phyloP scores from a whole-genome alignment of 1,284 basidiomycete genomes.

The Ganoderma multipileum region DNA sequence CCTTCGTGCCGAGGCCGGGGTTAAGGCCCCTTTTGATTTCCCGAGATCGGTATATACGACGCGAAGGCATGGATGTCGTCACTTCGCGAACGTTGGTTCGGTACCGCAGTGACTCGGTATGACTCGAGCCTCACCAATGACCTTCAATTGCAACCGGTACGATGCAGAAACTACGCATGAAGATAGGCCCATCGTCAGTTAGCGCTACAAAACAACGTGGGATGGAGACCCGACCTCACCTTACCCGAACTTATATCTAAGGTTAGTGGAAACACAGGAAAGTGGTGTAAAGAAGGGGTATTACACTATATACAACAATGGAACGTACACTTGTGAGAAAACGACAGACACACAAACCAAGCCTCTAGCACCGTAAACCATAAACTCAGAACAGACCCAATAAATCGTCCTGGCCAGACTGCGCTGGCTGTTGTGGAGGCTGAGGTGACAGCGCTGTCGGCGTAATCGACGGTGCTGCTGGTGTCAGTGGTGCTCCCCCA shows the following conservation, averaged over 20 bases:
- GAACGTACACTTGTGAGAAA: constrained; percentile 1
- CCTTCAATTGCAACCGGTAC: not conserved
- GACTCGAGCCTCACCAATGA: not conserved
- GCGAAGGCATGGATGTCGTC: not conserved
- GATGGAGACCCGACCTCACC: not conserved
- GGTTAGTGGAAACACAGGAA: not conserved
- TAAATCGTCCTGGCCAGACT: constrained; percentile 51
- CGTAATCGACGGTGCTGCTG: constrained; percentile 27
- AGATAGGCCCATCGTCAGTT: not conserved
- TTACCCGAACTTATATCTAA: not conserved
- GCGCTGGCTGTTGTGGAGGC: constrained; percentile 39
- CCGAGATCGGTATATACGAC: constrained; percentile 2
- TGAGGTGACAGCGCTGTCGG: constrained; percentile 27
- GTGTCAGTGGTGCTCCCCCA: constrained; percentile 22
- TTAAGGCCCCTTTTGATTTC: not conserved
- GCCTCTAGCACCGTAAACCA: not conserved
- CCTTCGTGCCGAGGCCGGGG: not conserved
- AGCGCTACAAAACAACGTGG: not conserved
- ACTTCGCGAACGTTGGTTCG: not conserved
- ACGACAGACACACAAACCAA: not conserved
- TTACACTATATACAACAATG: constrained; percentile 10
- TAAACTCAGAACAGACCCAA: constrained; percentile 40
- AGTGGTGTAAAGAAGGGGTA: not conserved
- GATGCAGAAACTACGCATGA: not conserved
- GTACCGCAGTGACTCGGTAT: not conserved